Evolutionary conservation across 371 early-diverging fungal genomes (phyloP).

Genomic region (Nematocida displodere): DNA sequence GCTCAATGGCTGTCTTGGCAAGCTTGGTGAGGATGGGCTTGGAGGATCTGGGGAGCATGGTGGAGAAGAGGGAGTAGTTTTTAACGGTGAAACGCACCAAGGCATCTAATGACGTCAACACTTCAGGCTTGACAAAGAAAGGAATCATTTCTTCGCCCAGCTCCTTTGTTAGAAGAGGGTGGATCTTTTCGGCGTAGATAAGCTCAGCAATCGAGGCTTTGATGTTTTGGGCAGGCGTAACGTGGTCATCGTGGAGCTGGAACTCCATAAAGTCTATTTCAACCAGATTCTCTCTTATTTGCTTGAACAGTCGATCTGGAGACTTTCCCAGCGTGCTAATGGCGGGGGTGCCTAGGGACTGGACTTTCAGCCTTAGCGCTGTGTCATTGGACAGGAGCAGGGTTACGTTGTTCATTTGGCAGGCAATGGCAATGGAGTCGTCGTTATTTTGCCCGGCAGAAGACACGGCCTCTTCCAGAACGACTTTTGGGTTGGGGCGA

Average conservation of each 20-base stretch:
- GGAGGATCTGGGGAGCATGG: neutral
- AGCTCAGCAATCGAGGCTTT: neutral
- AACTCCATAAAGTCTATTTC: constrained; percentile 38
- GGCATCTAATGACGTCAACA: constrained; percentile 6
- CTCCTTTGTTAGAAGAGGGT: constrained; percentile 4
- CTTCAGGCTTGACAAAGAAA: neutral
- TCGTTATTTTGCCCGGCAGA: constrained; percentile 25
- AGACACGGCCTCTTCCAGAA: constrained; percentile 5
- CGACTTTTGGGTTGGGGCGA: neutral
- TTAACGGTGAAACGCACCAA: constrained; percentile 15
- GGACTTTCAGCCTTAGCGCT: constrained; percentile 11
- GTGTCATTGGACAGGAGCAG: constrained; percentile 28
- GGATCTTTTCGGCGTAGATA: constrained; percentile 10
- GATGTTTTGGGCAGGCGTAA: neutral
- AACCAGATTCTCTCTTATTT: constrained; percentile 4
- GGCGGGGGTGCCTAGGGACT: neutral
- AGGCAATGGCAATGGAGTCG: constrained; percentile 35
- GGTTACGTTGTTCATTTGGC: constrained; percentile 17
- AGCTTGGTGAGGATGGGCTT: constrained; percentile 3
- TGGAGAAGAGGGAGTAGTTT: constrained; percentile 17
- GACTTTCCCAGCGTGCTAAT: constrained; percentile 1
- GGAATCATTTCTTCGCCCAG: constrained; percentile 9
- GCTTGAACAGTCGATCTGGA: neutral
- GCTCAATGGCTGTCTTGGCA: neutral
- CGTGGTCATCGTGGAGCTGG: constrained; percentile 17